Base-by-base conservation (phyloP, 257 asterid species). In the Forsythia viridissima region DNA sequence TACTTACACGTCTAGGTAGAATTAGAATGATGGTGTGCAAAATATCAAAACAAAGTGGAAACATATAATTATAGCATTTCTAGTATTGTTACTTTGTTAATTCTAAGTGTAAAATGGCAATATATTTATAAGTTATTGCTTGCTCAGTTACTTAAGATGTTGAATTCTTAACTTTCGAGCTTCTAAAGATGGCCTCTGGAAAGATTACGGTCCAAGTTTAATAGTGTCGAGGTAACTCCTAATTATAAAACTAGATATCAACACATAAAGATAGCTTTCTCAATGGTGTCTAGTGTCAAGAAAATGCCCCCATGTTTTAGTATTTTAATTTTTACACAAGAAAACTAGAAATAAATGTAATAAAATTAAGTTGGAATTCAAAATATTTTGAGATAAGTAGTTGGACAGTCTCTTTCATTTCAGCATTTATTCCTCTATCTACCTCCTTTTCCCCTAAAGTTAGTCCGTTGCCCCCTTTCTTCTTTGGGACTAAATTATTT, bases 321-420 rank as follows among this genome's bases (percentile, higher is more conserved):
- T 48, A 15, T 69, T 68, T 30, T 30, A 30, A 43, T 2, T 43
- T 5, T 18, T 21, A 18, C 66, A 8, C 24, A 20, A 20, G 0
- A 20, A 57, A 57, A 57, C 30, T 8, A 30, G 3, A 21, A 18
- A 71, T 8, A 9, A 43, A 8, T 16, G 51, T 24, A 18, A 41
- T 39, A 30, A 18, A 61, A 61, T 61, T 21, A 61, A 3, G 38
- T 24, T 8, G 38, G 16, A 63, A 63, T 21, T 30, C 70, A 63
- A 63, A 8, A 63, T 48, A 40, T 71, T 71, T n/a, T 21, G 2
- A 37, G 71, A n/a, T 38, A 10, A 41, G 11, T 43, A 3, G 44
- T 30, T 66, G 46, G n/a, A 9, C 72, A 76, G 65, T 76, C 74
- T 6, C 73, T 65, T 65, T 76, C 73, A 76, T 30, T 65, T 76